Base-by-base conservation (phyloP, 352 stramenopile species). In the Pythium folliculosum region DNA sequence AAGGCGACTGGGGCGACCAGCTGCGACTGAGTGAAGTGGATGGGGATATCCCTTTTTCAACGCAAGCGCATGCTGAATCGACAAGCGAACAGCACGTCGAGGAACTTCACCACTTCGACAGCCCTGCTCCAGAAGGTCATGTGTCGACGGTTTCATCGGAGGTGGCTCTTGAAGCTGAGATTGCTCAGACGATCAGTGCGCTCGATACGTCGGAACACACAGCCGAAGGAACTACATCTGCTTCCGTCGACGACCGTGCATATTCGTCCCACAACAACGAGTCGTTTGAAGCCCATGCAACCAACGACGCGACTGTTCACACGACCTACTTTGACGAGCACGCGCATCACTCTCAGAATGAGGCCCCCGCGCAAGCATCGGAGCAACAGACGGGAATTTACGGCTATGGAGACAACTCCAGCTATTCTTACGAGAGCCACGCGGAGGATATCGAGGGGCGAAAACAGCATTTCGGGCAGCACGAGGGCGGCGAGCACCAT, bases 21-120 rank as follows among this genome's bases (percentile, higher is more conserved):
- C 21, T 37, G 47, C 37, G n/a, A n/a, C 49, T 49, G 30, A 64
- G 58, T 48, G 58, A 64, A 48, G 58, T 64, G 25, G 43, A 22
- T 23, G 23, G 9, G 14, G 50, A 56, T 35, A 30, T 38, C 22
- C 50, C 25, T 5, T 23, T 56, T 43, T 52, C n/a, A 4, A 12
- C n/a, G 7, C 40, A 21, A 47, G 12, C 40, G 17, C 40, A 6
- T 8, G 17, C 5, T 7, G 45, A 52, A 30, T 30, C 13, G 19
- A 30, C 45, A 3, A 30, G 25, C n/a, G 45, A 27, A 47, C 17
- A 3, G 7, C 17, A 19, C 6, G 40, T 6, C 7, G 14, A 47
- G 14, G 40, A 47, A 19, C 12, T 47, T 19, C 40, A 47, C 6
- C 12, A n/a, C 17, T 12, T 47, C n/a, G 40, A n/a, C 1, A 47